Evolutionary conservation across 441 rosid genomes (phyloP), one percentile per base, ranked within the genome.

Genomic region (Manihot esculenta): DNA sequence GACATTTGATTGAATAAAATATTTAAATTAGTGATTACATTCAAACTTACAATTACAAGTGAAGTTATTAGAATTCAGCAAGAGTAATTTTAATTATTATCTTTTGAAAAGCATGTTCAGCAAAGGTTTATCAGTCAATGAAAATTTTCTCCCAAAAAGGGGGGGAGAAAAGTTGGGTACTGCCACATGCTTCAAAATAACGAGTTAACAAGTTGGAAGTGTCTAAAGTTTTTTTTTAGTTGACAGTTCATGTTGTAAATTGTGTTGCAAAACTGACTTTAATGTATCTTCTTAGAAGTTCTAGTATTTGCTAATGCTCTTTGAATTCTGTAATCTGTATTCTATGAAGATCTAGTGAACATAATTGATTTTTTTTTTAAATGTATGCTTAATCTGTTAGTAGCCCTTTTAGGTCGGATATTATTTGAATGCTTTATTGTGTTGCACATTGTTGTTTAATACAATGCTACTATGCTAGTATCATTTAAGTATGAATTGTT

Each of bases 401-500:
- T 35, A 35, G 41, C 41, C 41, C 7, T 35, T 35, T 35, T 35
- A 35, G 6, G 41, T n/a, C 26, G 21, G 0, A 21, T 63, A 54
- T n/a, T 20, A 15, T 49, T 63, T 27, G 35, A 63, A 63, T 44
- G 35, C 67, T 44, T 63, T 35, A 7, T 10, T 45, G 7, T 17
- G 38, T 44, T 44, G 33, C 63, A 30, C 11, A 35, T 2, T 64
- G 42, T 35, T 33, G 26, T 35, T 14, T 7, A 47, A 27, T 48
- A 45, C 61, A 24, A 62, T 21, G 41, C 42, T n/a, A 44, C 18
- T 30, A 49, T 3, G 27, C 24, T 44, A 26, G 30, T 18, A 18
- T 64, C 42, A 23, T 64, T 72, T 53, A 17, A 62, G 59, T 53
- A 64, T 76, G 76, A 63, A 45, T 53, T 42, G 8, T 69, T 60